phyloP scores from a whole-genome alignment of 768 basidiomycete species.

The Tricholoma saponaceum region DNA sequence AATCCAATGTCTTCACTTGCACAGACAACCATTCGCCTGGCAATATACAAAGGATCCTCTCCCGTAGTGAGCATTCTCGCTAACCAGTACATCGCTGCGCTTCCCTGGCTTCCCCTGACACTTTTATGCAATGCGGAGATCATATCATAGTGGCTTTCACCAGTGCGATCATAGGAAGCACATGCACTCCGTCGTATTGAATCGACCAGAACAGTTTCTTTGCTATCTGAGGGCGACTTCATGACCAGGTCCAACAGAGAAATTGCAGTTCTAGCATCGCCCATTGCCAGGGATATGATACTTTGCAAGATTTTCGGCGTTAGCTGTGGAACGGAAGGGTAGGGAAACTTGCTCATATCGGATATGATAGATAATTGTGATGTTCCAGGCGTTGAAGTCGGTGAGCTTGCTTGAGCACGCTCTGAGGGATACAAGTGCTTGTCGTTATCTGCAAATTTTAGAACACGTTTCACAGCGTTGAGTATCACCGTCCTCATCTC shows the following conservation, averaged over 20 bases:
- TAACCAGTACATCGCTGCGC: conserved; percentile 85
- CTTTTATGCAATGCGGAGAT: conserved; percentile 84
- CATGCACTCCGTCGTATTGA: conserved; percentile 60
- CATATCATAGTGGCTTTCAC: conserved; percentile 77
- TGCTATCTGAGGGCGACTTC: conserved; percentile 31
- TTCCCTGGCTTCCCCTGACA: conserved; percentile 70
- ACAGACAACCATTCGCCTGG: conserved; percentile 69
- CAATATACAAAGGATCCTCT: conserved; percentile 78
- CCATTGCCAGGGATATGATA: conserved; percentile 51
- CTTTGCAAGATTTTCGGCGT: conserved; percentile 43
- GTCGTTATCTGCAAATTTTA: conserved; percentile 11
- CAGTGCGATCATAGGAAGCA: conserved; percentile 69
- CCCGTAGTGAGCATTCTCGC: conserved; percentile 79
- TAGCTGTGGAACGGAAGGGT: conserved; percentile 30
- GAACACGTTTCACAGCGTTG: conserved; percentile 39
- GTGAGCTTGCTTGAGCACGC: not conserved
- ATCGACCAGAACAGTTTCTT: conserved; percentile 48
- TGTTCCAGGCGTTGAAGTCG: conserved; percentile 6
- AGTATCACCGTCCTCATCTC: conserved; percentile 57
- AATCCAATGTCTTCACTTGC: conserved; percentile 86
- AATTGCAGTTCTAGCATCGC: conserved; percentile 76
- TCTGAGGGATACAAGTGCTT: conserved; percentile 3
- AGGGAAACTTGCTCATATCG: conserved; percentile 11
- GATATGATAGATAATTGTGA: conserved; percentile 13
- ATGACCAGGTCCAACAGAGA: conserved; percentile 73